Conservation (phyloP, 306 rosid genomes). For the Coriaria nepalensis region DNA sequence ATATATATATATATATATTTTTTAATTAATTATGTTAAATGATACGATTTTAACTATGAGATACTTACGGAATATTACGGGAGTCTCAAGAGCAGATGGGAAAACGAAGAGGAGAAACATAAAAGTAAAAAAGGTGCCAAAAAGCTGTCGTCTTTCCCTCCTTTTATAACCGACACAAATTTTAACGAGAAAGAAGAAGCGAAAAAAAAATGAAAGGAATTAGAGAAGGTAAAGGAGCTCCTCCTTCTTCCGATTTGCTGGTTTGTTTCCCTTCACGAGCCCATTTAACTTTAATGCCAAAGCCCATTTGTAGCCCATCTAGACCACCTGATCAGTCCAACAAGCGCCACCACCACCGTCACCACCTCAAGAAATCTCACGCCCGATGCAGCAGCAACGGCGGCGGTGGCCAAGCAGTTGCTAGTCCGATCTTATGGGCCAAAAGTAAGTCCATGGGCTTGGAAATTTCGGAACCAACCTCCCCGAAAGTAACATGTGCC, state of each 20-base stretch:
- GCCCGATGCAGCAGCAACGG: conserved; percentile 6
- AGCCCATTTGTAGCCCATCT: conserved; percentile 77
- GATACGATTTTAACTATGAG: too few species aligned
- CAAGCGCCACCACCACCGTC: conserved; percentile 26
- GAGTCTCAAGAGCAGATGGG: too few species aligned
- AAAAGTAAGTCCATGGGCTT: conserved; percentile 50
- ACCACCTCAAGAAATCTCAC: conserved; percentile 31
- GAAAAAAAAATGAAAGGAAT: conserved; percentile 24
- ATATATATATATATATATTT: too few species aligned
- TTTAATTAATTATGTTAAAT: too few species aligned
- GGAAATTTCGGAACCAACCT: conserved; percentile 64
- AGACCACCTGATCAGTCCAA: conserved; percentile 35
- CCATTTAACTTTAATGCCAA: conserved; percentile 57
- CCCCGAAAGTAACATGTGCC: conserved; percentile 93
- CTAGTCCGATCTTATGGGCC: conserved; percentile 62
- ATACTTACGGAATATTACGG: too few species aligned
- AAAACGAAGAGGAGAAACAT: conserved; percentile 30
- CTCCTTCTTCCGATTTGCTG: conserved; percentile 52
- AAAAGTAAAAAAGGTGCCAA: conserved; percentile 5
- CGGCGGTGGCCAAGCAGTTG: conserved; percentile 17
- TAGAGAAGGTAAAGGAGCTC: conserved; percentile 39
- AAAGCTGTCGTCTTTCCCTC: neutral
- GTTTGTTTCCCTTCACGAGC: conserved; percentile 85
- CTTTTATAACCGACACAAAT: neutral
- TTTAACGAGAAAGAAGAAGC: neutral